Conservation (phyloP, 495 filamentous ascomycete species). For the Hypomontagnella monticulosa region DNA sequence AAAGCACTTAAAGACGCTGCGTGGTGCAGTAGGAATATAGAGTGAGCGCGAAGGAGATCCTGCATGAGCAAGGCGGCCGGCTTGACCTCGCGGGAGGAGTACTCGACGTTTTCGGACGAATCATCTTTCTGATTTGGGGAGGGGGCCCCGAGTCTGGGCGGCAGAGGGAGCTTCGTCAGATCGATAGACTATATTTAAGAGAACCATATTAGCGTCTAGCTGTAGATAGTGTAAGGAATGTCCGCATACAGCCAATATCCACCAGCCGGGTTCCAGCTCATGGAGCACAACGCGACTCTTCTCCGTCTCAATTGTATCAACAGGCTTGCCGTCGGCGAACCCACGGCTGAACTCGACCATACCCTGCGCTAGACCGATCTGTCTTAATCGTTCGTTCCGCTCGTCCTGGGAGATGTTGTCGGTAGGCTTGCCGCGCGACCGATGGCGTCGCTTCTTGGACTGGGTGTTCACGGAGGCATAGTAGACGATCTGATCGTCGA, state of each 20-base stretch:
- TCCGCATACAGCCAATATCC: conserved; percentile 82
- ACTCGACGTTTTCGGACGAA: conserved; percentile 65
- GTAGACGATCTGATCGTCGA: conserved; percentile 92
- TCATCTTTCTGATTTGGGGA: conserved; percentile 28
- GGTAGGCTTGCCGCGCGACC: conserved; percentile 49
- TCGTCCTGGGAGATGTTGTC: conserved; percentile 64
- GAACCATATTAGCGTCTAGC: conserved; percentile 12
- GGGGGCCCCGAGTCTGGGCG: conserved; percentile 45
- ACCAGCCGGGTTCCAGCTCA: conserved; percentile 87
- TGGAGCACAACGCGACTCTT: conserved; percentile 83
- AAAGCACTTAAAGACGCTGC: conserved; percentile 72
- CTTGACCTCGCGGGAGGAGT: conserved; percentile 87
- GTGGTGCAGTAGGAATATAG: conserved; percentile 88
- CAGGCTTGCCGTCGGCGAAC: conserved; percentile 77
- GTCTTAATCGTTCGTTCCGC: conserved; percentile 83
- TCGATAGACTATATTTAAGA: conserved; percentile 69
- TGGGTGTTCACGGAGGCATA: conserved; percentile 73
- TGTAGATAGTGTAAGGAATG: conserved; percentile 4
- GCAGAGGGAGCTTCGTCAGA: conserved; percentile 69
- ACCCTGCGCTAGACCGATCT: conserved; percentile 96
- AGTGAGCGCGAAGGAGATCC: conserved; percentile 84
- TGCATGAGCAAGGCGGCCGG: conserved; percentile 80
- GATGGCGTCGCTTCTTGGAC: conserved; percentile 46
- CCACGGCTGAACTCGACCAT: conserved; percentile 94
- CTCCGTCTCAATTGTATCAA: conserved; percentile 91